Conservation (phyloP, 768 basidiomycete genomes). For the Coprinopsis sp. region DNA sequence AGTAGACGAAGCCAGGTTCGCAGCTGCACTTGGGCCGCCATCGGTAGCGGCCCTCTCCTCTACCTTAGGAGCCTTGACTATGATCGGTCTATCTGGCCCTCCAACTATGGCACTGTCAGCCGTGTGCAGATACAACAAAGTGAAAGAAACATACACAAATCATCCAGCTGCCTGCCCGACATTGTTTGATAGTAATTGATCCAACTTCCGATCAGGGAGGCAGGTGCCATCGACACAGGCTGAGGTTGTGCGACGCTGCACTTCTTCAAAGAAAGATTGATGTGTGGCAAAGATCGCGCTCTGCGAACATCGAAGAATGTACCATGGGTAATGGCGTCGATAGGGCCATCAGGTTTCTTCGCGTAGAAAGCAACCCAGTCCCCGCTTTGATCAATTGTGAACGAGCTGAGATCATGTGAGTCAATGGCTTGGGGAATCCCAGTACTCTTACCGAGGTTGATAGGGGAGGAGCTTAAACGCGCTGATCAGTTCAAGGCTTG, state of each 20-base stretch:
- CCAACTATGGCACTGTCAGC: constrained; percentile 45
- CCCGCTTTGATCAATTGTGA: constrained; percentile 45
- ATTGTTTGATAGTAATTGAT: constrained; percentile 46
- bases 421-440: not conserved
- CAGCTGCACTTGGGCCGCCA: constrained; percentile 19
- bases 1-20: constrained; percentile 28
- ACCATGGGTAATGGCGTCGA: constrained; percentile 42
- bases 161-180: constrained; percentile 58
- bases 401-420: constrained; percentile 20
- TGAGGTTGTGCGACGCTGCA: constrained; percentile 52
- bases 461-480: constrained; percentile 30
- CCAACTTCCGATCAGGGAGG: constrained; percentile 53
- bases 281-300: constrained; percentile 43
- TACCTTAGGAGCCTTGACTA: constrained; percentile 19
- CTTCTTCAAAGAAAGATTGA: constrained; percentile 43
- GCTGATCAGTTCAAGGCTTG: constrained; percentile 56
- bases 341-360: constrained; percentile 28
- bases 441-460: constrained; percentile 28
- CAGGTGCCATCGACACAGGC: constrained; percentile 55
- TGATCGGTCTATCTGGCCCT: constrained; percentile 58
- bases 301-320: constrained; percentile 58
- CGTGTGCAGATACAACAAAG: not conserved
- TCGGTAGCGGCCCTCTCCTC: constrained; percentile 8
- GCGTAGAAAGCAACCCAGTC: constrained; percentile 49
- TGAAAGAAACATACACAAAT: constrained; percentile 40